Base-by-base conservation (phyloP, 768 basidiomycete species). In the Calocybe cyanea region DNA sequence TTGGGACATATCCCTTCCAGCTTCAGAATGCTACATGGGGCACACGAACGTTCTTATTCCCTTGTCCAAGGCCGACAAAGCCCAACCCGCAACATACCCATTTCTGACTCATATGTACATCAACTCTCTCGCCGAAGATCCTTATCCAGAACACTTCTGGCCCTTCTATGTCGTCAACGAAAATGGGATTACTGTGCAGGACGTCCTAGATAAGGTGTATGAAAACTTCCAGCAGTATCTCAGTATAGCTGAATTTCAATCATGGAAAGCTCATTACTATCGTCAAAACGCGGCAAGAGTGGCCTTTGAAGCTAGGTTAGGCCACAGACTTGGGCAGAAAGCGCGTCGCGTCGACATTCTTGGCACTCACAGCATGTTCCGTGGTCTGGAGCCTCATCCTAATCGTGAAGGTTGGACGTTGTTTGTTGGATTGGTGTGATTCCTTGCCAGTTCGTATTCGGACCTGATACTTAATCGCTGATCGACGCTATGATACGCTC, bases 31-130 rank as follows among this genome's bases (percentile, higher is more conserved):
- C 31, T 56, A 62, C 34, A 65, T 64, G 28, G 67, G 65, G 19
- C 55, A 63, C 11, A 58, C 61, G 25, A 39, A 56, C 18, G 52
- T 54, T 6, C 46, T 60, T 5, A 60, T 70, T 36, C 64, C 65
- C 2, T 59, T 71, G 36, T 50, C 61, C 13, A 47, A 57, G 1
- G 56, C 64, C 2, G 75, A 77, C 50, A 55, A 62, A 38, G 63
- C 72, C n/a, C 79, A 84, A 57, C 80, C 82, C 0, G 83, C 82
- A n/a, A 82, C 83, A 7, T 74, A 63, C 56, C 83, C 83, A 0
- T 73, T 81, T 47, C 62, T 82, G 36, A 75, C 76, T 7, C 69
- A 74, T 46, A 71, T 85, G 71, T 70, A 69, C 52, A 74, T 85
- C 60, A 70, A 67, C 46, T 70, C 62, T 2, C 65, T 83, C 18